Evolutionary conservation across 371 early-diverging fungal genomes (phyloP).

Genomic region (Haplosporangium sp.): DNA sequence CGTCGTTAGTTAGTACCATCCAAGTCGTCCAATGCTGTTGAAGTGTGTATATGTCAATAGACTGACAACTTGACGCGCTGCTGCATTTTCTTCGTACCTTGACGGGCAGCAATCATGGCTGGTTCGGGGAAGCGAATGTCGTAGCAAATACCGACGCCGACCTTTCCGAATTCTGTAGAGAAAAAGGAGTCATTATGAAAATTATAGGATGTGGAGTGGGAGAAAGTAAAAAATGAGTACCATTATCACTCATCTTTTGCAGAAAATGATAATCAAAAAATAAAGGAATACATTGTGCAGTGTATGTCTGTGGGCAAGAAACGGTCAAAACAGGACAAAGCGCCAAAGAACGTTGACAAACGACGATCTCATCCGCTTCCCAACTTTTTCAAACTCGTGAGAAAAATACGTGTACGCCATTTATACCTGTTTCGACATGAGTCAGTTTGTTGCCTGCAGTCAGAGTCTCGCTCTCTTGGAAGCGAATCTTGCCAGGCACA

Average conservation of each 20-base stretch:
- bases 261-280: background rate
- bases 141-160: constrained; percentile 97
- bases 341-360: background rate
- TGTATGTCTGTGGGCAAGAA: constrained; percentile 11
- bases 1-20: background rate
- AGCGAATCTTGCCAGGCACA: constrained; percentile 90
- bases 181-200: background rate
- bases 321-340: background rate
- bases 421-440: constrained; percentile 77
- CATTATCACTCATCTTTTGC: no score
- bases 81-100: constrained; percentile 49
- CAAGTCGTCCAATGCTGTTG: background rate
- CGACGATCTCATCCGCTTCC: background rate
- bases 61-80: no score
- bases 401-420: constrained; percentile 6
- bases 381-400: background rate
- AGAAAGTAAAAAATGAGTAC: background rate
- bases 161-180: constrained; percentile 75
- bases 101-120: constrained; percentile 92
- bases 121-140: constrained; percentile 96
- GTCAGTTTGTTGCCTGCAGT: constrained; percentile 81
- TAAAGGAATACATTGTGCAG: background rate
- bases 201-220: background rate
- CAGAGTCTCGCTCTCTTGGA: constrained; percentile 92
- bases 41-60: no score